Percentiles rank a stretch among this genome's conserved stretches.
phyloP scores from a whole-genome alignment of 495 filamentous ascomycete genomes.

The Margaritispora aquatica region DNA sequence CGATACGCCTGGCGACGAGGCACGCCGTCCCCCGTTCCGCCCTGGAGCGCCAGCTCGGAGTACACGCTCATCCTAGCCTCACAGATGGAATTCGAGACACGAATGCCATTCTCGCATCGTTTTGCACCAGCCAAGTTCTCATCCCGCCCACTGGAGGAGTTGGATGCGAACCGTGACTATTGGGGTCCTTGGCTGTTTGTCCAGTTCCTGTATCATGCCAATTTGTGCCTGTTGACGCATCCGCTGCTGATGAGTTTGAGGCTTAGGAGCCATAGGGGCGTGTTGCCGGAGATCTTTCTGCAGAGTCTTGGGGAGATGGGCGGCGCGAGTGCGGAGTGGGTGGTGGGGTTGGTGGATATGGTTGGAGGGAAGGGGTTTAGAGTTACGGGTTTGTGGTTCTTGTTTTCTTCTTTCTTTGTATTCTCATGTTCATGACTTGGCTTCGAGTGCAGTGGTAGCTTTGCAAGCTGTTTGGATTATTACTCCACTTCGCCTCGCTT shows the following conservation, averaged over 20 bases:
- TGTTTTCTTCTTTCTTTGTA: too few species aligned
- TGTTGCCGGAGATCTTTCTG: slow-evolving; percentile 44
- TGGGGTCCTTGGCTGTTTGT: slow-evolving; percentile 44
- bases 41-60: slow-evolving; percentile 44
- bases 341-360: slow-evolving; percentile 42
- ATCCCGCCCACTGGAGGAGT: slow-evolving; percentile 33
- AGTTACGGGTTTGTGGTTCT: too few species aligned
- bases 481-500: too few species aligned
- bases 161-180: slow-evolving; percentile 36
- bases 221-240: slow-evolving; percentile 42
- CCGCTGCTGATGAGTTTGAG: slow-evolving; percentile 39
- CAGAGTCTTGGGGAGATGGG: slow-evolving; percentile 43
- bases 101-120: slow-evolving; percentile 39
- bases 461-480: too few species aligned
- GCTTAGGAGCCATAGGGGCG: slow-evolving; percentile 38
- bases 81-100: slow-evolving; percentile 43
- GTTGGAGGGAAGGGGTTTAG: slow-evolving; percentile 37
- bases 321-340: slow-evolving; percentile 41
- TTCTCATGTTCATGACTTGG: too few species aligned
- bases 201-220: slow-evolving; percentile 45
- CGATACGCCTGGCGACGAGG: slow-evolving; percentile 40
- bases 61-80: slow-evolving; percentile 41
- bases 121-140: slow-evolving; percentile 39
- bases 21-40: slow-evolving; percentile 36
- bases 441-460: too few species aligned